Evolutionary conservation across 805 yeast genomes (phyloP).

Genomic region (Kuraishia ogatae): DNA sequence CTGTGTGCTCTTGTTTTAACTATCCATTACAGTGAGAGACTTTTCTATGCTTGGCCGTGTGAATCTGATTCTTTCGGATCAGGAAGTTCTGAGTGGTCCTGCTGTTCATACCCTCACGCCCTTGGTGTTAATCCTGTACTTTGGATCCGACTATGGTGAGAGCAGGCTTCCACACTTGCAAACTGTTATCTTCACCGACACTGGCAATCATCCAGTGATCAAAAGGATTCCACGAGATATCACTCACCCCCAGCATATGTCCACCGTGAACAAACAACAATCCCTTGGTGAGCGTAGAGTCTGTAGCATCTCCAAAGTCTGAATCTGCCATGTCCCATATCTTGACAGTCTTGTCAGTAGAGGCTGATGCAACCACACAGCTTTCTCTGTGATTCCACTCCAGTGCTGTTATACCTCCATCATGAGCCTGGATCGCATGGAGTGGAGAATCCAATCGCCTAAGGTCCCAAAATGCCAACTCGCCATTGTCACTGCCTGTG

Average conservation of each 20-base stretch:
- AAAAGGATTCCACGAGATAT: conserved; percentile 72
- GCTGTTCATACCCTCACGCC: no score
- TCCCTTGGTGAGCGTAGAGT: conserved; percentile 3
- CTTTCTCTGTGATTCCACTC: conserved; percentile 63
- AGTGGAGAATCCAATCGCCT: conserved; percentile 31
- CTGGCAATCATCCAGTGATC: conserved; percentile 65
- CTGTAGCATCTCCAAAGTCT: conserved; percentile 5
- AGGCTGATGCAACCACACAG: conserved; percentile 54
- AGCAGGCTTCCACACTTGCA: conserved; percentile 80
- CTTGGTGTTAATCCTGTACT: background rate
- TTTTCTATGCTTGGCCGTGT: no score
- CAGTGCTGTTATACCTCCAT: conserved; percentile 50
- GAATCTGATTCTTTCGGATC: no score
- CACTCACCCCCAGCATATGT: conserved; percentile 81
- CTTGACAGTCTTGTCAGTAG: conserved; percentile 55
- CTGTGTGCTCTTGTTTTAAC: no score
- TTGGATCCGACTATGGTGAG: background rate
- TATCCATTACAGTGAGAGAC: no score
- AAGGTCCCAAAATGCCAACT: conserved; percentile 55
- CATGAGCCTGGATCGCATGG: conserved; percentile 27
- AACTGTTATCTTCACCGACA: conserved; percentile 76
- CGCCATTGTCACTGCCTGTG: conserved; percentile 58
- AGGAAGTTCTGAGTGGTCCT: no score
- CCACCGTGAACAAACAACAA: conserved; percentile 71
- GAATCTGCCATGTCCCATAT: conserved; percentile 43